Evolutionary conservation across 2,329 filamentous ascomycete genomes (phyloP).

Genomic region (Fusarium denticulatum): DNA sequence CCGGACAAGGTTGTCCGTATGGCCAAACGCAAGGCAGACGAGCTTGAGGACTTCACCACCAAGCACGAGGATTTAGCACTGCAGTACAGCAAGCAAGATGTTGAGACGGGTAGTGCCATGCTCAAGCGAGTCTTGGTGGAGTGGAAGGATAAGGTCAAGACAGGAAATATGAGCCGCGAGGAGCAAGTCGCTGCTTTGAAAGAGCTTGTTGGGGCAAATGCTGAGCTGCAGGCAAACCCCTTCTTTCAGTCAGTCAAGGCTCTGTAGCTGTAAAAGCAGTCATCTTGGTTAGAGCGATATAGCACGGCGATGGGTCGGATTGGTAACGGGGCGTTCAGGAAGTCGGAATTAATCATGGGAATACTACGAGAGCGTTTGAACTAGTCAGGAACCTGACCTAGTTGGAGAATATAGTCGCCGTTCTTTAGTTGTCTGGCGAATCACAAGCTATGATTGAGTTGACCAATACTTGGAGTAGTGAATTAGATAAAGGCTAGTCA

Average conservation of each 20-base stretch:
- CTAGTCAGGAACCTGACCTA: neutral
- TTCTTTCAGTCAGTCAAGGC: constrained; percentile 76
- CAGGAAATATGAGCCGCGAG: constrained; percentile 70
- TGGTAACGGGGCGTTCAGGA: constrained; percentile 20
- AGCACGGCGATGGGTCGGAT: neutral
- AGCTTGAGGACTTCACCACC: constrained; percentile 92
- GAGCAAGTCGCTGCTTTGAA: constrained; percentile 83
- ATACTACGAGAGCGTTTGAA: constrained; percentile 10
- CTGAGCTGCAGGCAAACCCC: constrained; percentile 69
- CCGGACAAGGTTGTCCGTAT: constrained; percentile 97
- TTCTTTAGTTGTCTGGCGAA: constrained; percentile 1
- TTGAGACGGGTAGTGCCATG: constrained; percentile 86
- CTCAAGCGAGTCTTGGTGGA: constrained; percentile 83
- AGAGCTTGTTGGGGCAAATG: constrained; percentile 79
- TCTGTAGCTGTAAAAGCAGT: constrained; percentile 49
- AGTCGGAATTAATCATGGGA: constrained; percentile 8
- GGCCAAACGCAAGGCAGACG: constrained; percentile 99
- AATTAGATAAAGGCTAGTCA: neutral
- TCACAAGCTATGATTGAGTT: neutral
- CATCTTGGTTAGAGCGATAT: neutral
- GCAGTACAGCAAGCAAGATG: constrained; percentile 81
- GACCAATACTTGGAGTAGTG: neutral
- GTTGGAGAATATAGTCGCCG: neutral
- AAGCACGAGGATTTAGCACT: constrained; percentile 73
- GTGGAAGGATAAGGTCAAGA: constrained; percentile 83